Evolutionary conservation across 768 basidiomycete genomes (phyloP).

Genomic region (Rhodotorula diobovata): DNA sequence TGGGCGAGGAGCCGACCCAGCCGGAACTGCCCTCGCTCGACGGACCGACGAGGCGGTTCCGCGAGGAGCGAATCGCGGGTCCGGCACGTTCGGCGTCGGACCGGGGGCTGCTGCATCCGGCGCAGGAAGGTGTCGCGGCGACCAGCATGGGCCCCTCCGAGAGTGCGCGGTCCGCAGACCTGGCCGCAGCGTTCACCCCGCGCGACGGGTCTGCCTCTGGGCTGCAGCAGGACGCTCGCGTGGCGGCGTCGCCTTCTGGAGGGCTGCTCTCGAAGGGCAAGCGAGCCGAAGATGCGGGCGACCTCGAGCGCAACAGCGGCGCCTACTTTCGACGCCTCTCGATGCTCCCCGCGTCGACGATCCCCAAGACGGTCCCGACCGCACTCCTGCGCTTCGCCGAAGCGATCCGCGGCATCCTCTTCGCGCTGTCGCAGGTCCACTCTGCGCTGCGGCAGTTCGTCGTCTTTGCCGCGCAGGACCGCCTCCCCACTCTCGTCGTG

Average conservation of each 20-base stretch:
- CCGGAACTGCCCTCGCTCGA: conserved; percentile 4
- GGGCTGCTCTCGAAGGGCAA: conserved; percentile 42
- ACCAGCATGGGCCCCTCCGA: not conserved
- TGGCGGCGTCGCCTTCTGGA: no score
- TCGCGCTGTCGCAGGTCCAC: conserved; percentile 85
- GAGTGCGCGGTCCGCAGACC: not conserved
- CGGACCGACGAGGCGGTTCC: not conserved
- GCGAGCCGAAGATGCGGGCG: conserved; percentile 46
- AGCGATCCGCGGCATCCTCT: conserved; percentile 84
- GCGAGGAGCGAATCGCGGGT: not conserved
- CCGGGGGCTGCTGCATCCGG: not conserved
- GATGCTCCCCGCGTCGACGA: conserved; percentile 60
- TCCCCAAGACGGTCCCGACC: conserved; percentile 64
- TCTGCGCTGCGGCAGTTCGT: conserved; percentile 83
- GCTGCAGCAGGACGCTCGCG: no score
- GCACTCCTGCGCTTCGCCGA: conserved; percentile 70
- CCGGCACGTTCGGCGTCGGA: not conserved
- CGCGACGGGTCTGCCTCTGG: not conserved
- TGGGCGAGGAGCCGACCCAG: conserved; percentile 7
- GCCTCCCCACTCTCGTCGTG: conserved; percentile 69
- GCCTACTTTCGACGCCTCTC: conserved; percentile 93
- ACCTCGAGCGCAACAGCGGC: conserved; percentile 71
- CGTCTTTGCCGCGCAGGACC: conserved; percentile 73
- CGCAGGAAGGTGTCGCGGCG: not conserved
- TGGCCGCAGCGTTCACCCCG: conserved; percentile 41